Conservation (phyloP, 2,329 filamentous ascomycete species). For the Cercospora citrullina region DNA sequence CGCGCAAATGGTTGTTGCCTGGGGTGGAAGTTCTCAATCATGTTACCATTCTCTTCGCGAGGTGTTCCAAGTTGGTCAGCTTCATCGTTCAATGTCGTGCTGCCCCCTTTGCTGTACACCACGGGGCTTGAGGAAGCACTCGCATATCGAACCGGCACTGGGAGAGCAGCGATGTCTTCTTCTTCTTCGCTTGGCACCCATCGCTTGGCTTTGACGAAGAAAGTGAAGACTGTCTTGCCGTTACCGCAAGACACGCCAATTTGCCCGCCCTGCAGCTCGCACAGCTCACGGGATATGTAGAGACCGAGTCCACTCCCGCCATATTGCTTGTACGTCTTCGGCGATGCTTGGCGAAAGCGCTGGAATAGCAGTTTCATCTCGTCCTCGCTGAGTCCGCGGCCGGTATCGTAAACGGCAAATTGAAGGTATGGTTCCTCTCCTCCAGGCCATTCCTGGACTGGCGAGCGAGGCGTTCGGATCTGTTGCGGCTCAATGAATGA, state of each 20-base stretch:
- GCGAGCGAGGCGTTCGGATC: constrained; percentile 26
- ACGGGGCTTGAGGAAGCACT: constrained; percentile 33
- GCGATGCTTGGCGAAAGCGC: constrained; percentile 42
- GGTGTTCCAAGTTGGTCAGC: constrained; percentile 3
- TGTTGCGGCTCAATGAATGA: constrained; percentile 36
- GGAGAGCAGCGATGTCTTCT: neutral
- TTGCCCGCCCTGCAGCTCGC: constrained; percentile 47
- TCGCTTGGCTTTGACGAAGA: constrained; percentile 44
- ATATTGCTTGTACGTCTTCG: constrained; percentile 43
- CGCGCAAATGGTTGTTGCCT: constrained; percentile 6
- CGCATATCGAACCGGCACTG: constrained; percentile 18
- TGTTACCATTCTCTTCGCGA: constrained; percentile 12
- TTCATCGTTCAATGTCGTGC: constrained; percentile 18
- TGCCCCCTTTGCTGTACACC: constrained; percentile 30
- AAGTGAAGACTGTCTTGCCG: constrained; percentile 48
- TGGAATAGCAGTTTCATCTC: constrained; percentile 47
- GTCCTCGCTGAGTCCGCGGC: constrained; percentile 43
- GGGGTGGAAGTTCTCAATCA: constrained; percentile 20
- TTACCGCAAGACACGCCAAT: constrained; percentile 47
- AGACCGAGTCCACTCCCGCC: constrained; percentile 48
- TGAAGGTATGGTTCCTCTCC: constrained; percentile 44
- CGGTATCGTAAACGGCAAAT: constrained; percentile 47
- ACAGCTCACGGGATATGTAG: constrained; percentile 49
- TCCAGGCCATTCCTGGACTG: constrained; percentile 38
- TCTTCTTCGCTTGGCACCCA: constrained; percentile 19